Evolutionary conservation across 2,329 filamentous ascomycete genomes (phyloP).

Genomic region (Neofusicoccum sp.): DNA sequence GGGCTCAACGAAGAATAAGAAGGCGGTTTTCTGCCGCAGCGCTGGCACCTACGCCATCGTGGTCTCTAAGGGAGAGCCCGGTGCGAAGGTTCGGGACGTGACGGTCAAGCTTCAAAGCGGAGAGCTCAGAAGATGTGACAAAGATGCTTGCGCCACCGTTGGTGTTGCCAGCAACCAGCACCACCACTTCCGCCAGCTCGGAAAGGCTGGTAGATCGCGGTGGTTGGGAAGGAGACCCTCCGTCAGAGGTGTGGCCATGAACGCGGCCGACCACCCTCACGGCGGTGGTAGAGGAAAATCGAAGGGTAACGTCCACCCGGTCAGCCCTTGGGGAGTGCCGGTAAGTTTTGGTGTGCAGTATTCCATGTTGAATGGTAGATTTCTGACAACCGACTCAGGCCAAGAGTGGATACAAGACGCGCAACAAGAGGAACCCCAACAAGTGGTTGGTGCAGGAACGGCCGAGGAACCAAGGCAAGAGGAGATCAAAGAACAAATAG

Average conservation of each 20-base stretch:
- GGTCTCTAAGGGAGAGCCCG: conserved; percentile 70
- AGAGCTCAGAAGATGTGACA: conserved; percentile 84
- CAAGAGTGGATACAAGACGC: conserved; percentile 89
- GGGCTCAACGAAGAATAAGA: conserved; percentile 67
- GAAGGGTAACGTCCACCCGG: conserved; percentile 94
- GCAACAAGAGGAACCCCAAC: conserved; percentile 84
- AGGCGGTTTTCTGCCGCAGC: conserved; percentile 89
- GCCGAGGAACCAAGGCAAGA: conserved; percentile 86
- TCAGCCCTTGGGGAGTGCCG: conserved; percentile 93
- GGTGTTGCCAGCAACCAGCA: conserved; percentile 92
- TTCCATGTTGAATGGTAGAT: not conserved
- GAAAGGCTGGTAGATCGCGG: conserved; percentile 89
- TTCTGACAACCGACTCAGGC: conserved; percentile 40
- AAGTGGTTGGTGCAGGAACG: conserved; percentile 84
- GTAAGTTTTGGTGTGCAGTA: conserved; percentile 57
- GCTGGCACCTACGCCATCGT: conserved; percentile 90
- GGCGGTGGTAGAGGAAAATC: conserved; percentile 99
- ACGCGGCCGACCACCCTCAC: conserved; percentile 95
- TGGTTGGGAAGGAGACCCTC: conserved; percentile 95
- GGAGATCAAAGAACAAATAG: conserved; percentile 48
- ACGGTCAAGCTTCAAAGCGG: conserved; percentile 87
- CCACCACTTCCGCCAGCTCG: conserved; percentile 84
- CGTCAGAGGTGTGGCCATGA: conserved; percentile 97
- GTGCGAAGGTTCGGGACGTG: conserved; percentile 72
- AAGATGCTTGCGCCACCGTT: conserved; percentile 90